Evolutionary conservation across 2,329 filamentous ascomycete genomes (phyloP).

Genomic region (Ophiostoma sp.): DNA sequence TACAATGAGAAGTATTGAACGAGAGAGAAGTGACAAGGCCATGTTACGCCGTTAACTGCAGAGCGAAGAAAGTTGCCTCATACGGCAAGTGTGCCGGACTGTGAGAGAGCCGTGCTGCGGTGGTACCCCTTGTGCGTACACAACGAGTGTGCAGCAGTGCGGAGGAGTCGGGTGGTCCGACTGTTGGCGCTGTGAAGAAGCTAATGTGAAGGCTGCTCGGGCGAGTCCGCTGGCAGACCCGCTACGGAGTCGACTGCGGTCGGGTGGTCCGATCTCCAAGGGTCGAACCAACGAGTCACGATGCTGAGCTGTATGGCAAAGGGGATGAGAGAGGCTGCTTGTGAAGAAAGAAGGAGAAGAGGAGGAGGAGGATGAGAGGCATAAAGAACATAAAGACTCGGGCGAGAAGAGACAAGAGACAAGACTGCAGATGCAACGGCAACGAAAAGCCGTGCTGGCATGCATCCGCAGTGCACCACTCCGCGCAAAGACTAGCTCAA

Average conservation of each 20-base stretch:
- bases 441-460: not conserved
- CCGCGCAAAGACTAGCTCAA: not conserved
- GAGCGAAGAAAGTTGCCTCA: not conserved
- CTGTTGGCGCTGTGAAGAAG: not conserved
- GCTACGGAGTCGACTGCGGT: not conserved
- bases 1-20: not conserved
- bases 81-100: not conserved
- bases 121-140: not conserved
- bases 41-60: too few species aligned
- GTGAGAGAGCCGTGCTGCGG: not conserved
- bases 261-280: conserved; percentile 10
- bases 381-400: not conserved
- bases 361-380: not conserved
- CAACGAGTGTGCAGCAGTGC: not conserved
- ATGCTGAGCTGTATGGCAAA: too few species aligned
- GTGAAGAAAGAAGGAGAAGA: not conserved
- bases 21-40: too few species aligned
- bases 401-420: not conserved
- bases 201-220: not conserved
- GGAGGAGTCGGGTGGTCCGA: not conserved
- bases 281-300: too few species aligned
- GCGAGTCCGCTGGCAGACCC: not conserved
- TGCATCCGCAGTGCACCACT: not conserved
- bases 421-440: not conserved
- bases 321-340: too few species aligned